Conservation (phyloP, 2,329 filamentous ascomycete genomes). For the Colletotrichum sp. region DNA sequence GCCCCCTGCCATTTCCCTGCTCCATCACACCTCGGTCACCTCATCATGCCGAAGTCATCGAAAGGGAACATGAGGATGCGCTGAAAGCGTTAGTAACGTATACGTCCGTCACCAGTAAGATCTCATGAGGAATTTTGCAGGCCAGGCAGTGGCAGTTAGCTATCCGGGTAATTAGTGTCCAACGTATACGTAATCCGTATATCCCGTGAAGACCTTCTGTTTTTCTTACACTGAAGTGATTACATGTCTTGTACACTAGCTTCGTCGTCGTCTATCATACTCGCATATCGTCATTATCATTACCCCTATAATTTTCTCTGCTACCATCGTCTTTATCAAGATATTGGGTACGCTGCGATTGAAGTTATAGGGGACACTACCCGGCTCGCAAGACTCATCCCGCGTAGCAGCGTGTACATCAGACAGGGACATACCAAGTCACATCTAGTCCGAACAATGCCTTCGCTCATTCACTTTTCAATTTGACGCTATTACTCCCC, state of each 20-base stretch:
- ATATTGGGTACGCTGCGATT: accelerated
- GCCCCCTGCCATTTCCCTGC: constrained; percentile 44
- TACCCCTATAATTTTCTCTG: neutral
- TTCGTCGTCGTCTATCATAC: neutral
- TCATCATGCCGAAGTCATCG: constrained; percentile 33
- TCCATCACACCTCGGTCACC: constrained; percentile 39
- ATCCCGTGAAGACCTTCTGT: neutral
- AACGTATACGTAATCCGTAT: neutral
- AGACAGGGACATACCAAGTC: neutral
- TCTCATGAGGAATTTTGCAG: constrained; percentile 10
- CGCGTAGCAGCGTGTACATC: neutral
- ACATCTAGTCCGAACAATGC: neutral
- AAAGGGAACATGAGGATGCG: constrained; percentile 32
- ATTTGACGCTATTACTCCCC: neutral
- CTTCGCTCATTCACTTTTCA: neutral
- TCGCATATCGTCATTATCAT: neutral
- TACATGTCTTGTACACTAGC: no score
- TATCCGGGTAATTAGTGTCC: no score
- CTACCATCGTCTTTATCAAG: no score
- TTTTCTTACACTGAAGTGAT: no score
- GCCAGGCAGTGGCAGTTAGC: no score
- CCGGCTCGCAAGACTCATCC: neutral
- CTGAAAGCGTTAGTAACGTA: constrained; percentile 31
- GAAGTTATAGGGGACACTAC: neutral
- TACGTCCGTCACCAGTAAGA: constrained; percentile 22